Evolutionary conservation across 2,329 filamentous ascomycete genomes (phyloP).

Genomic region (Xylaria sp.): DNA sequence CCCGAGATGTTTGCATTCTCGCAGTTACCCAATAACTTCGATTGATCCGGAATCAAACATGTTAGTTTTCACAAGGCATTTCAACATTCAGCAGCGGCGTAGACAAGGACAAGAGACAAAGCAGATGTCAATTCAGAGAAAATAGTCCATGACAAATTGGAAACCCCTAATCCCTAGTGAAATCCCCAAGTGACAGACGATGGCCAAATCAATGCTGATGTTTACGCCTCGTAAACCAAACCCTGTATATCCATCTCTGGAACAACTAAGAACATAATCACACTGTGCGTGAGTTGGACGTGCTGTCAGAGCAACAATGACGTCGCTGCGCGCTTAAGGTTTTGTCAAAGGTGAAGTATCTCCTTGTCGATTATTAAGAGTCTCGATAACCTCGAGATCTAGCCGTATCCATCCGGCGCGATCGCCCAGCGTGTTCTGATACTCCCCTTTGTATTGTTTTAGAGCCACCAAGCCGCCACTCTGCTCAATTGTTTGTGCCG

Average conservation of each 20-base stretch:
- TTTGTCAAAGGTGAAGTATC: background rate
- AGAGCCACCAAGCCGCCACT: background rate
- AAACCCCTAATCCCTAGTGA: conserved; percentile 17
- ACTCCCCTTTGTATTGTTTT: background rate
- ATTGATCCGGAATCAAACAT: background rate
- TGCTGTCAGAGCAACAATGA: conserved; percentile 3
- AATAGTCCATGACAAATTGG: conserved; percentile 13
- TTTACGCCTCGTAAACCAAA: conserved; percentile 29
- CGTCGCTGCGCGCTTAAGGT: background rate
- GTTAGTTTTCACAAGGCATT: background rate
- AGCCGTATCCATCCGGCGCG: conserved; percentile 1
- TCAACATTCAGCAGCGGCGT: background rate
- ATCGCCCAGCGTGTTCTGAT: background rate
- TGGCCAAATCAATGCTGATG: conserved; percentile 20
- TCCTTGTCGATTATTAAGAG: conserved; percentile 8
- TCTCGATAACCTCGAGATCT: background rate
- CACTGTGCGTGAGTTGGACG: background rate
- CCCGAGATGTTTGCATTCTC: background rate
- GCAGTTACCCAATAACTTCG: background rate
- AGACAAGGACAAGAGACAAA: conserved; percentile 1
- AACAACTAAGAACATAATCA: conserved; percentile 16
- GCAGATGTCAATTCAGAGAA: conserved; percentile 25
- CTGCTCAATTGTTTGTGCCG: background rate
- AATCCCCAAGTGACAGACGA: conserved; percentile 24
- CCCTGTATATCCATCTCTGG: conserved; percentile 22